Base-by-base conservation (phyloP, 352 stramenopile species). In the Phytophthora citricola region DNA sequence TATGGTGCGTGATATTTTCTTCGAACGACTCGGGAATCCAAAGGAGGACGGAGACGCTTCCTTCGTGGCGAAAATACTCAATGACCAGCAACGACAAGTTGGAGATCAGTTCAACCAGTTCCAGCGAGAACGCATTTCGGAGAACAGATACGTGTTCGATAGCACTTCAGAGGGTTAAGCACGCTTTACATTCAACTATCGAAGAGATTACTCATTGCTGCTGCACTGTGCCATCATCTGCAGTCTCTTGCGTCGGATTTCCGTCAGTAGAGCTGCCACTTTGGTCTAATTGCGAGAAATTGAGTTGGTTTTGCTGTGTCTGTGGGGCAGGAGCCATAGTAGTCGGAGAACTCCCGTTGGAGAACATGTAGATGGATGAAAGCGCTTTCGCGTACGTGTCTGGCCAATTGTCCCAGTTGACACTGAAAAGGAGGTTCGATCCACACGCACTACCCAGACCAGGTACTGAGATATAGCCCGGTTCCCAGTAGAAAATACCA, bases 401-500 rank as follows among this genome's bases (percentile, higher is more conserved):
- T 0, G 65, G 57, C 57, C 46, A 64, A 31, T 60, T 65, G 12
- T 65, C 48, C 66, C 66, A 75, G 49, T 78, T 70, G 10, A 78
- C 70, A n/a, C 24, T 59, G 43, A 75, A 75, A 32, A 78, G 70
- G 3, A 78, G 48, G 17, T 71, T 71, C 20, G 61, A 73, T 12
- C 58, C 62, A 22, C 70, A 78, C 2, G 61, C 20, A 49, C 70
- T 78, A 29, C 70, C 70, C 12, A 78, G 57, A 5, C 70, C 53
- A 12, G 65, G 55, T 10, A 66, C 58, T 17, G 54, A 58, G 11
- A 78, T 63, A n/a, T 75, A 78, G 1, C 51, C 70, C 9, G 70
- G 70, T 51, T 78, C 70, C 66, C 70, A 78, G 61, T 78, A 78
- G 56, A 72, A 78, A 44, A 78, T 63, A 8, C 70, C 70, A 11